phyloP scores from a whole-genome alignment of 208 protist genomes.

The Trypanosoma grayi region DNA sequence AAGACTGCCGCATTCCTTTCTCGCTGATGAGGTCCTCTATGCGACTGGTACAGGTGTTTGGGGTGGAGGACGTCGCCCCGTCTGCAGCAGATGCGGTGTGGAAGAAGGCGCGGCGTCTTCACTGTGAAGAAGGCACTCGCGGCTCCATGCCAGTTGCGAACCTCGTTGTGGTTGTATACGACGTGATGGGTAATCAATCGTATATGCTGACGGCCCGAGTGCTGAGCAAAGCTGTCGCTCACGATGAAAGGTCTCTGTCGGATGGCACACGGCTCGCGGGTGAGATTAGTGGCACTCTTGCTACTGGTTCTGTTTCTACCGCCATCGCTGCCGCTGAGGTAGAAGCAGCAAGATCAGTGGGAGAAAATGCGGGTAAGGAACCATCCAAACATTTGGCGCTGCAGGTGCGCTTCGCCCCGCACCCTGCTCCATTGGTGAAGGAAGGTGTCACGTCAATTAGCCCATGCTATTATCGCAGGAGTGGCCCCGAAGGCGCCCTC shows the following conservation, averaged over 20 bases:
- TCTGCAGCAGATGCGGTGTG: slow-evolving; percentile 4
- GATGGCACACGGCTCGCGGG: neutral
- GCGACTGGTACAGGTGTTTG: slow-evolving; percentile 75
- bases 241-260: neutral
- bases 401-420: slow-evolving; percentile 9
- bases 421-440: slow-evolving; percentile 37
- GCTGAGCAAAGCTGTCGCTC: slow-evolving; percentile 20
- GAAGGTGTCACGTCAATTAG: slow-evolving; percentile 60
- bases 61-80: slow-evolving; percentile 43
- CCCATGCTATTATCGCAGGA: slow-evolving; percentile 11
- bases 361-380: slow-evolving; percentile 5
- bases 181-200: slow-evolving; percentile 42
- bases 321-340: neutral
- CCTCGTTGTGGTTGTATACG: slow-evolving; percentile 56
- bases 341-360: no score
- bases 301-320: no score
- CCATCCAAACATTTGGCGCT: slow-evolving; percentile 17
- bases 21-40: slow-evolving; percentile 74
- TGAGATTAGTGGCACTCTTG: no score
- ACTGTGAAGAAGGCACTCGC: slow-evolving; percentile 14
- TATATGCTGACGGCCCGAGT: slow-evolving; percentile 33
- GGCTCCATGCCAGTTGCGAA: slow-evolving; percentile 30
- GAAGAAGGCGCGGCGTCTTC: slow-evolving; percentile 20
- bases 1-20: slow-evolving; percentile 50
- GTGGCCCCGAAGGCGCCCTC: neutral